Conservation (phyloP, 1,139 yeast genomes). For the Saccharomyces hybrid region DNA sequence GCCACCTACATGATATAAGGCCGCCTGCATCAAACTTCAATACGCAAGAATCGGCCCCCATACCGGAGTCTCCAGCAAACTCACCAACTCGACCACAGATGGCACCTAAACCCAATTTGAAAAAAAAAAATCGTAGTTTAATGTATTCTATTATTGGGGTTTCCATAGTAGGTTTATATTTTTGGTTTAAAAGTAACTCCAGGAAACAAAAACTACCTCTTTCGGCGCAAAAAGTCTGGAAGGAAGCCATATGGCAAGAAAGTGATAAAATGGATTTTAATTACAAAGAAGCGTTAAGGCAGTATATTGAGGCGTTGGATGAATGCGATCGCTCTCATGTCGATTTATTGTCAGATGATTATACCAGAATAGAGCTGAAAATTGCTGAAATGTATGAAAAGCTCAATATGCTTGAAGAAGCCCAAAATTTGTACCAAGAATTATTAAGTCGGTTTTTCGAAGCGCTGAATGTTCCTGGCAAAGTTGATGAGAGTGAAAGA, state of each 20-base stretch:
- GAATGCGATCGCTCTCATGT: slow-evolving; percentile 41
- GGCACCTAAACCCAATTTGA: neutral
- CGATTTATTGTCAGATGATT: slow-evolving; percentile 56
- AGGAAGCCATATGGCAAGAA: slow-evolving; percentile 70
- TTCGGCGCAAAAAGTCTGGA: neutral
- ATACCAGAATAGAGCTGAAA: slow-evolving; percentile 80
- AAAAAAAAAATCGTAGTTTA: neutral
- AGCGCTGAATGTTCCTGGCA: slow-evolving; percentile 39
- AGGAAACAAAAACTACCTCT: neutral
- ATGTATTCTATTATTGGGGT: neutral
- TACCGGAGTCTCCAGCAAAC: neutral
- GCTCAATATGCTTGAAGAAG: slow-evolving; percentile 52
- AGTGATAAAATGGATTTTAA: slow-evolving; percentile 55
- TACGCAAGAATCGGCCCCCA: neutral
- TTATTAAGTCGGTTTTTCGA: slow-evolving; percentile 55
- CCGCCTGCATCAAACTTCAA: neutral
- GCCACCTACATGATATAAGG: neutral
- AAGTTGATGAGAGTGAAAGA: slow-evolving; percentile 33
- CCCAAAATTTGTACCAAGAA: slow-evolving; percentile 59
- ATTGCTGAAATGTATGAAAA: slow-evolving; percentile 81
- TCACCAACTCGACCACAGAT: neutral
- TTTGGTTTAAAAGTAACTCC: neutral
- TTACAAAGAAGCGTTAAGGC: slow-evolving; percentile 57
- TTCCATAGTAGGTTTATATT: neutral
- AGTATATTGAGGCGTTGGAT: slow-evolving; percentile 51